phyloP scores from a whole-genome alignment of 495 filamentous ascomycete species.

The Aspergillus saccharolyticus region DNA sequence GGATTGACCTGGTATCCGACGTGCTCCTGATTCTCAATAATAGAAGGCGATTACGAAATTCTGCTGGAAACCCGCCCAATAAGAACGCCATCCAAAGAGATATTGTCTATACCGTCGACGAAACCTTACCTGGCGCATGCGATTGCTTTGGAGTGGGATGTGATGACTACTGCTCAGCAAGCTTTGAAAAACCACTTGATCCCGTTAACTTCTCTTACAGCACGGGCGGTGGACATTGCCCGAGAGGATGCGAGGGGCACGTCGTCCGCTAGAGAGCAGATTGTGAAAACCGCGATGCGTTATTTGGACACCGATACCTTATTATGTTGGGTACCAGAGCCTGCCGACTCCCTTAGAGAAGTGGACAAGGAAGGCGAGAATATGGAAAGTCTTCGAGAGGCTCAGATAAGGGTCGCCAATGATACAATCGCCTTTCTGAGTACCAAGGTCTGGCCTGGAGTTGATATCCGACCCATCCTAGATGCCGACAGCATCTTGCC shows the following conservation, averaged over 20 bases:
- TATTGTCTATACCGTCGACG: slow-evolving; percentile 63
- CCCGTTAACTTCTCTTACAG: slow-evolving; percentile 79
- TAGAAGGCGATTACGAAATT: slow-evolving; percentile 61
- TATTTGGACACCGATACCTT: slow-evolving; percentile 91
- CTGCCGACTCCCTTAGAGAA: slow-evolving; percentile 23
- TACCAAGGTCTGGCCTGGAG: slow-evolving; percentile 76
- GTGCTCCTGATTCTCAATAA: background rate
- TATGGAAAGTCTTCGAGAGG: slow-evolving; percentile 56
- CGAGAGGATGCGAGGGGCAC: slow-evolving; percentile 54
- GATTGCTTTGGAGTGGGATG: slow-evolving; percentile 90
- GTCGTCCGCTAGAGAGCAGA: slow-evolving; percentile 46
- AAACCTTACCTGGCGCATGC: slow-evolving; percentile 83
- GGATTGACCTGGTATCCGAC: background rate
- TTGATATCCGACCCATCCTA: slow-evolving; percentile 70
- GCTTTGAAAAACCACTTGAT: slow-evolving; percentile 75
- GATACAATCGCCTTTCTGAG: slow-evolving; percentile 67
- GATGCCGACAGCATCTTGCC: slow-evolving; percentile 70
- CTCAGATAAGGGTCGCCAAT: slow-evolving; percentile 62
- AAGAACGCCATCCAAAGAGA: slow-evolving; percentile 65
- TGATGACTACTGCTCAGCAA: slow-evolving; percentile 70
- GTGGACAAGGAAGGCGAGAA: slow-evolving; percentile 24
- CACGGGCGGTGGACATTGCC: slow-evolving; percentile 73
- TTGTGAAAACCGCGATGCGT: slow-evolving; percentile 64
- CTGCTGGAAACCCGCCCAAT: slow-evolving; percentile 77
- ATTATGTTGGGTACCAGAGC: slow-evolving; percentile 84